Conservation (phyloP, 495 filamentous ascomycete genomes). For the Annulohypoxylon stygium region DNA sequence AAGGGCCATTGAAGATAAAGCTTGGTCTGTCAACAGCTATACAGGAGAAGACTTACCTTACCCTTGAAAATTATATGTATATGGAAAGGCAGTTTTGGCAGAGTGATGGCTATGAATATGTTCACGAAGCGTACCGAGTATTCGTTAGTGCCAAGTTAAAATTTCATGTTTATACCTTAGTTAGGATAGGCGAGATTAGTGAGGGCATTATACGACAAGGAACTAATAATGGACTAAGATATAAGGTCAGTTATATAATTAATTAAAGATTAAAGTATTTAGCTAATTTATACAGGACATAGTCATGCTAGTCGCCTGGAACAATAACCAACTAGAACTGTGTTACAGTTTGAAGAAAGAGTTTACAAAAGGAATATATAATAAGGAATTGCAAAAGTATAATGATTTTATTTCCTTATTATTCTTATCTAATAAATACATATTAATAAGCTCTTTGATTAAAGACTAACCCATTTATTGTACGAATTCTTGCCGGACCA, state of each 20-base stretch:
- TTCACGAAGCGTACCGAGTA: not conserved
- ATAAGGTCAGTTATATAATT: too few relatives aligned
- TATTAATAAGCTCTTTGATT: not conserved
- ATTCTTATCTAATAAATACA: constrained; percentile 5
- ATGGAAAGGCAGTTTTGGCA: not conserved
- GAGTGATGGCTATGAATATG: not conserved
- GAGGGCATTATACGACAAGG: too few relatives aligned
- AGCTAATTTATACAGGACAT: too few relatives aligned
- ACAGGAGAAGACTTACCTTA: not conserved
- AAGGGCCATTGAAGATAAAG: not conserved
- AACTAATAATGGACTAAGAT: too few relatives aligned
- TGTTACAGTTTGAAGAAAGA: too few relatives aligned
- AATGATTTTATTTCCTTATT: not conserved
- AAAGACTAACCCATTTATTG: constrained; percentile 7
- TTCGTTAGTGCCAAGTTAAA: not conserved
- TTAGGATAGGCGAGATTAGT: too few relatives aligned
- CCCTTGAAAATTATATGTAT: not conserved
- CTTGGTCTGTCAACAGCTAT: not conserved
- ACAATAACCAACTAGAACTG: too few relatives aligned
- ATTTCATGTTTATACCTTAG: too few relatives aligned
- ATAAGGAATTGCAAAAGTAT: too few relatives aligned
- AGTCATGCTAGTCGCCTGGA: too few relatives aligned
- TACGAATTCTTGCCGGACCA: constrained; percentile 6
- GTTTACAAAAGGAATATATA: too few relatives aligned
- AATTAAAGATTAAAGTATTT: too few relatives aligned